Conservation (phyloP, 805 yeast genomes). For the Zygoascus biomembranicola region DNA sequence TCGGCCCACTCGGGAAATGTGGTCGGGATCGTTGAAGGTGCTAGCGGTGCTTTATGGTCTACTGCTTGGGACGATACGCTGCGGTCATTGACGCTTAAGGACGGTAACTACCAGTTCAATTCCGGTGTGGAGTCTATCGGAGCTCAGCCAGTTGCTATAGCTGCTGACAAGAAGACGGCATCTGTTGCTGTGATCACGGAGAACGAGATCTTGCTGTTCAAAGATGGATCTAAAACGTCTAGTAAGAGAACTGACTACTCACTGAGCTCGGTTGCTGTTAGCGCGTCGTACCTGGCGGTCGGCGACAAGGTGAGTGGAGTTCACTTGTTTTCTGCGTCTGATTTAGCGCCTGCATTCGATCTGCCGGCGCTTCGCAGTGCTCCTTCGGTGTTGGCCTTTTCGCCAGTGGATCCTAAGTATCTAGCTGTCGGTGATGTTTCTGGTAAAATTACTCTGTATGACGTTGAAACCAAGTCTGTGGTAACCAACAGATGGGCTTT, state of each 20-base stretch:
- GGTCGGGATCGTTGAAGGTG: constrained; percentile 39
- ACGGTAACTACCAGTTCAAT: constrained; percentile 28
- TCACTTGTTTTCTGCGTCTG: constrained; percentile 33
- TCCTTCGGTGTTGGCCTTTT: constrained; percentile 55
- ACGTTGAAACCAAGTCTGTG: constrained; percentile 43
- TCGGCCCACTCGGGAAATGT: constrained; percentile 59
- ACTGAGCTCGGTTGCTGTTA: constrained; percentile 41
- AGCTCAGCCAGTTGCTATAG: constrained; percentile 45
- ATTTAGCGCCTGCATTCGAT: constrained; percentile 25
- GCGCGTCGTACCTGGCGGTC: constrained; percentile 38
- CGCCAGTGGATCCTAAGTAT: constrained; percentile 53
- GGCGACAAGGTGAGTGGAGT: constrained; percentile 39
- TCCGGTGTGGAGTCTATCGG: constrained; percentile 27
- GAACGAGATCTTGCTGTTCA: constrained; percentile 32
- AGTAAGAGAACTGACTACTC: constrained; percentile 29
- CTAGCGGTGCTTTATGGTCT: constrained; percentile 34
- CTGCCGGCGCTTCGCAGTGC: constrained; percentile 46
- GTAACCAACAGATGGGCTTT: constrained; percentile 89
- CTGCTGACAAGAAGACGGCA: constrained; percentile 27
- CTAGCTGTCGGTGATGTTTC: constrained; percentile 80
- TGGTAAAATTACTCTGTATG: constrained; percentile 78
- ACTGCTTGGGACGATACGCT: constrained; percentile 87
- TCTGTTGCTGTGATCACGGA: constrained; percentile 39
- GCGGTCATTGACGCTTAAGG: constrained; percentile 24
- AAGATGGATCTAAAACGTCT: constrained; percentile 20